Base-by-base conservation (phyloP, 2,329 filamentous ascomycete genomes). In the Hypomyces rosellus region DNA sequence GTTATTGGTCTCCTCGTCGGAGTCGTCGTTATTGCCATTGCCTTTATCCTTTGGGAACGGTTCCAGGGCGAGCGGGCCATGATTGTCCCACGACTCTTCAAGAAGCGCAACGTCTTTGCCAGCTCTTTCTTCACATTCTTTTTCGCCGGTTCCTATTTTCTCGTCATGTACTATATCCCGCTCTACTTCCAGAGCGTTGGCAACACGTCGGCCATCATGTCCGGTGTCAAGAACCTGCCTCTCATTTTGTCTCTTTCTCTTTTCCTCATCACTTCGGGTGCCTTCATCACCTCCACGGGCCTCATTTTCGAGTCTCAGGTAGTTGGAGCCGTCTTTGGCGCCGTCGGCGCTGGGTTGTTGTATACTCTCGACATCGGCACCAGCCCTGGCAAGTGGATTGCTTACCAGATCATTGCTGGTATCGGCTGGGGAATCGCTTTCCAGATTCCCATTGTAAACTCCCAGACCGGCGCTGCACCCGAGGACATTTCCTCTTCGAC, bases 401-500 rank as follows among this genome's bases (percentile, higher is more conserved):
- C 61, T 5, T 61, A 60, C 40, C 59, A 61, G 45, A 55, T 76
- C 4, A 15, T 76, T 7, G 70, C 68, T 53, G 74, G 74, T 46
- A 62, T 68, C 34, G 75, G 70, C n/a, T 60, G 72, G 54, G 74
- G 74, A n/a, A 55, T 64, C 16, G 62, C 63, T 20, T 68, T 74
- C 52, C 74, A 76, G 59, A 66, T 66, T 6, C 70, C 73, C 4
- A 72, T 71, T 49, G 57, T 76, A n/a, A 74, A 70, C 75, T 14
- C 60, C 63, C n/a, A 60, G 45, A 14, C 55, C 56, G 45, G 46
- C 14, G 41, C 49, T 11, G 34, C 25, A 12, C 39, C 25, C 11
- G 5, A 42, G 2, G 46, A 52, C n/a, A n/a, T 52, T 7, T 33
- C 50, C 3, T 41, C 46, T 8, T 41, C 41, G 45, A 49, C 41